A percentile compares a stretch with the other conserved stretches of the same genome.
phyloP scores from a whole-genome alignment of 1,284 basidiomycete species.

The Tranzscheliella williamsii region DNA sequence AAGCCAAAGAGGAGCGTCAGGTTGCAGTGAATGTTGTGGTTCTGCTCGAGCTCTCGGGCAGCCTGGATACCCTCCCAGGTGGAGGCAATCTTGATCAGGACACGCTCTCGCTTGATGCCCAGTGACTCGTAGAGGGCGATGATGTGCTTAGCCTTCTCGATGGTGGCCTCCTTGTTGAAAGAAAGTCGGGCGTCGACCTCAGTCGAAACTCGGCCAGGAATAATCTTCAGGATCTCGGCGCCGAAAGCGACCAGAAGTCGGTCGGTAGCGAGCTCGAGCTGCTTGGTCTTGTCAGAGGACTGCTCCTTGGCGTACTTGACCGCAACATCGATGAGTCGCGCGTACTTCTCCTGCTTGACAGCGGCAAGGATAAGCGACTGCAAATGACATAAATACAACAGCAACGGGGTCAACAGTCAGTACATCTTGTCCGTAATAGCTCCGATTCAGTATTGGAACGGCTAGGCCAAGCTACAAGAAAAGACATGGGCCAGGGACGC shows the following conservation, averaged over 20 bases:
- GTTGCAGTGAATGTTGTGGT: slow-evolving; percentile 95
- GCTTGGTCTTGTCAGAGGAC: slow-evolving; percentile 61
- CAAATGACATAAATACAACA: no score
- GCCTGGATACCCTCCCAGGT: slow-evolving; percentile 99
- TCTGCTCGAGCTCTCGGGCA: slow-evolving; percentile 84
- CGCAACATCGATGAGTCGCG: slow-evolving; percentile 80
- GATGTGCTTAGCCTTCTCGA: slow-evolving; percentile 80
- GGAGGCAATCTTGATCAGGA: slow-evolving; percentile 96
- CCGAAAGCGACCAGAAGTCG: slow-evolving; percentile 95
- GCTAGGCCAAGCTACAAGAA: no score
- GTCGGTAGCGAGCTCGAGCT: slow-evolving; percentile 74
- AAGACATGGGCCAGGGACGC: neutral
- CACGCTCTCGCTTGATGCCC: slow-evolving; percentile 86
- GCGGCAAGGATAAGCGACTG: slow-evolving; percentile 78
- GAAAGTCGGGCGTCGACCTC: slow-evolving; percentile 97
- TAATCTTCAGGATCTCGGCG: slow-evolving; percentile 88
- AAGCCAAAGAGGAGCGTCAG: slow-evolving; percentile 98
- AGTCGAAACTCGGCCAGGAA: slow-evolving; percentile 97
- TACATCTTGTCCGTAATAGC: no score
- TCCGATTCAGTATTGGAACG: no score
- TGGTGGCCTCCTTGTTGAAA: slow-evolving; percentile 90
- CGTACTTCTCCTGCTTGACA: slow-evolving; percentile 84
- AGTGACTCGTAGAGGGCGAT: slow-evolving; percentile 90
- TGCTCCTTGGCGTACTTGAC: slow-evolving; percentile 80
- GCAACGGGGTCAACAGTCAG: no score